Evolutionary conservation across 192 early-diverging fungal genomes (phyloP).

Genomic region (Podila clonocystis): DNA sequence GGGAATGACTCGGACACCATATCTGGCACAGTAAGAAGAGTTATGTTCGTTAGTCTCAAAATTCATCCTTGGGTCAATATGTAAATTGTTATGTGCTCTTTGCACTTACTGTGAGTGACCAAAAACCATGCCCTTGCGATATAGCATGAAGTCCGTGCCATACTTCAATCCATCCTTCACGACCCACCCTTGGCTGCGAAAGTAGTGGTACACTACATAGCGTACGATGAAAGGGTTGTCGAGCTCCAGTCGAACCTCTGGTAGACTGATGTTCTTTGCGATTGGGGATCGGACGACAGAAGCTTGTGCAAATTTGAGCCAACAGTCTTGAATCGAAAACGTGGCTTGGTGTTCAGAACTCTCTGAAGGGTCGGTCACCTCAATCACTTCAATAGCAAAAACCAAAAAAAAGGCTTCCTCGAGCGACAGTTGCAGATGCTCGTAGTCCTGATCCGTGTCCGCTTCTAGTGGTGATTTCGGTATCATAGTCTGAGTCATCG

Average conservation of each 20-base stretch:
- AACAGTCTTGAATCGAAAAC: conserved; percentile 52
- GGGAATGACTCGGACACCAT: conserved; percentile 14
- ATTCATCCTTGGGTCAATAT: background rate
- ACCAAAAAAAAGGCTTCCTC: conserved; percentile 81
- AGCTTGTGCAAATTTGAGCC: conserved; percentile 37
- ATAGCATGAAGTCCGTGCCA: conserved; percentile 79
- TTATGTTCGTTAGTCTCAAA: background rate
- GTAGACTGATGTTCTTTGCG: background rate
- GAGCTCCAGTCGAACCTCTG: background rate
- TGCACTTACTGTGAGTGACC: conserved; percentile 63
- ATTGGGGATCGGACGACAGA: conserved; percentile 1
- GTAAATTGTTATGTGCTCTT: no score
- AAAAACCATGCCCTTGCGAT: conserved; percentile 65
- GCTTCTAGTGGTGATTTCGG: background rate
- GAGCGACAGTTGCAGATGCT: conserved; percentile 74
- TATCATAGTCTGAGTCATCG: background rate
- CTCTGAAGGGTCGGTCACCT: conserved; percentile 43
- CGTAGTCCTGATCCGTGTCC: conserved; percentile 31
- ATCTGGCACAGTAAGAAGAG: background rate
- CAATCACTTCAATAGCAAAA: conserved; percentile 65
- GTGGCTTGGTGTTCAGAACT: conserved; percentile 4
- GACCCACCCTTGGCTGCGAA: conserved; percentile 84
- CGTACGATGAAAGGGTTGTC: conserved; percentile 64
- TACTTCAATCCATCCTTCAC: conserved; percentile 87
- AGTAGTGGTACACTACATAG: conserved; percentile 88